These are phyloP conservation scores for Penicillium diatomitis DNA, from an alignment of 495 filamentous ascomycete genomes.

Conservation along the genomic window DNA sequence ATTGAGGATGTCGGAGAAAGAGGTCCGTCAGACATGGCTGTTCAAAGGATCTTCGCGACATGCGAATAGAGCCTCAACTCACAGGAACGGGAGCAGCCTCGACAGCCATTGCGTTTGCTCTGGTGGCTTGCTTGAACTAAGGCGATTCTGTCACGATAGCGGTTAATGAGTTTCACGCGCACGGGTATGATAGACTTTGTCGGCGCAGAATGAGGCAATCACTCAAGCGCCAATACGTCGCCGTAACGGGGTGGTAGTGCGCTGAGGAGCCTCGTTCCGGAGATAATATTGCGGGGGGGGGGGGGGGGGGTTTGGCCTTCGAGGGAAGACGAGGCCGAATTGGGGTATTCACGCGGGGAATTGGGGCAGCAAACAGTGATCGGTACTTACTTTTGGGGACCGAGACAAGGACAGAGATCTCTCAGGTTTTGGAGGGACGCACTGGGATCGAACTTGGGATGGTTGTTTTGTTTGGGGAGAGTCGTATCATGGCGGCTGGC, in stretches of 20 bases:
- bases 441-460: neutral
- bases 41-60: neutral
- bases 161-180: neutral
- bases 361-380: neutral
- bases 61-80: conserved; percentile 7
- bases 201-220: neutral
- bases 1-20: neutral
- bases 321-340: neutral
- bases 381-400: no score
- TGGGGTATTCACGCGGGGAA: neutral
- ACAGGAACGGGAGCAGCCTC: conserved; percentile 27
- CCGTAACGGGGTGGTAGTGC: neutral
- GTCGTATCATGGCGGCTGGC: conserved; percentile 17
- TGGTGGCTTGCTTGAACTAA: neutral
- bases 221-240: neutral
- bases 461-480: conserved; percentile 11
- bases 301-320: neutral
- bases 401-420: neutral
- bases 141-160: no score
- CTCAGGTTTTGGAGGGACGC: neutral
- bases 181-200: neutral
- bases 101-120: conserved; percentile 26
- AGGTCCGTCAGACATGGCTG: neutral
- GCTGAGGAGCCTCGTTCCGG: neutral
- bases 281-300: neutral